A percentile compares a stretch with the other conserved stretches of the same genome.
Evolutionary conservation across 768 basidiomycete genomes (phyloP).

Genomic region (Austroboletus eburneus): DNA sequence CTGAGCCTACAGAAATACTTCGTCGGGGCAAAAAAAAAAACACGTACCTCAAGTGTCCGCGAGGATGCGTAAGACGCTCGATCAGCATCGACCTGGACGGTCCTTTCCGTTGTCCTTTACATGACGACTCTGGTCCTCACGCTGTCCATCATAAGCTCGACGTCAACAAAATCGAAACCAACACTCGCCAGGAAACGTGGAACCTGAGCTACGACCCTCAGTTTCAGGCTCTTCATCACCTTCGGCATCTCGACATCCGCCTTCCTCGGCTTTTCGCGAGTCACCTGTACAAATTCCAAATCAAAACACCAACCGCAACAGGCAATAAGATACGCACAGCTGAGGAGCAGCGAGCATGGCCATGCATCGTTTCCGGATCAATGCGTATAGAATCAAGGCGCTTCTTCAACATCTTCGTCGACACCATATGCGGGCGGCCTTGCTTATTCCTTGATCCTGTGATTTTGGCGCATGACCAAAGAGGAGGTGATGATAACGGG

Average conservation of each 20-base stretch:
- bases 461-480: constrained; percentile 18
- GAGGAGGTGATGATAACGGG: constrained; percentile 2
- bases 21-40: neutral
- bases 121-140: neutral
- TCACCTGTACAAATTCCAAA: neutral
- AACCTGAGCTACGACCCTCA: too few relatives aligned
- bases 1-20: constrained; percentile 1
- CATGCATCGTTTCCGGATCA: constrained; percentile 5
- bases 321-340: neutral
- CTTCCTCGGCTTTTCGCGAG: neutral
- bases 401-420: constrained; percentile 7
- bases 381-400: constrained; percentile 6
- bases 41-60: constrained; percentile 3
- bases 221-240: neutral
- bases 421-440: neutral
- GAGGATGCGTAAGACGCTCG: neutral
- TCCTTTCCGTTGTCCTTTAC: neutral
- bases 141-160: too few relatives aligned
- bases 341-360: neutral
- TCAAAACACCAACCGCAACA: neutral
- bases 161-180: too few relatives aligned
- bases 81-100: neutral
- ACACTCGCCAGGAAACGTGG: too few relatives aligned
- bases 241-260: neutral
- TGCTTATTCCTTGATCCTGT: constrained; percentile 8